phyloP scores from a whole-genome alignment of 2,329 filamentous ascomycete species.

The Penicillium sp. region DNA sequence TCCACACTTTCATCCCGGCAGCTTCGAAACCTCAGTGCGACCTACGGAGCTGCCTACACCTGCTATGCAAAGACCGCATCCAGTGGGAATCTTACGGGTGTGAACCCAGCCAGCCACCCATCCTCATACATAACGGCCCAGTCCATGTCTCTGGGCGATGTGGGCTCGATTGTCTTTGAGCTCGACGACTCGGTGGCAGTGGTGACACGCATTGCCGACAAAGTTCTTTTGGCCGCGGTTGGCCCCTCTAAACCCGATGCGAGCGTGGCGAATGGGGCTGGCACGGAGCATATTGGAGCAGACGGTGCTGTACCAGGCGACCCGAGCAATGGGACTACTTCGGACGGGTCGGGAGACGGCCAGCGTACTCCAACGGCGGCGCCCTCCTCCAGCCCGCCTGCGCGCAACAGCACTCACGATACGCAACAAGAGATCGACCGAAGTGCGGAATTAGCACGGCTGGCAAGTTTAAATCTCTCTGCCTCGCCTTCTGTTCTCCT shows the following conservation, averaged over 20 bases:
- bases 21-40: constrained; percentile 47
- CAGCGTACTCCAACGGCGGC: constrained; percentile 14
- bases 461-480: constrained; percentile 44
- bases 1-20: constrained; percentile 45
- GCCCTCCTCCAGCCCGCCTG: constrained; percentile 14
- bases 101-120: constrained; percentile 48
- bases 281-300: constrained; percentile 6
- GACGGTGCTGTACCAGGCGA: constrained; percentile 6
- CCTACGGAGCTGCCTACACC: constrained; percentile 49
- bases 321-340: constrained; percentile 12
- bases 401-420: constrained; percentile 33
- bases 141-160: constrained; percentile 46
- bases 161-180: constrained; percentile 51
- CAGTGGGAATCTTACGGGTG: constrained; percentile 47
- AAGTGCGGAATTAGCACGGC: constrained; percentile 42
- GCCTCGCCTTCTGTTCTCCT: constrained; percentile 44
- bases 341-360: constrained; percentile 18
- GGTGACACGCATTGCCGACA: constrained; percentile 47
- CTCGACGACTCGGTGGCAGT: constrained; percentile 46
- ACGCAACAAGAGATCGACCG: constrained; percentile 47
- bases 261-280: constrained; percentile 15
- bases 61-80: constrained; percentile 47
- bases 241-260: constrained; percentile 40
- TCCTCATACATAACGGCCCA: constrained; percentile 49
- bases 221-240: constrained; percentile 47